These are phyloP conservation scores for Rubia balearica DNA, from an alignment of 305 asterid genomes.

Conservation along the genomic window DNA sequence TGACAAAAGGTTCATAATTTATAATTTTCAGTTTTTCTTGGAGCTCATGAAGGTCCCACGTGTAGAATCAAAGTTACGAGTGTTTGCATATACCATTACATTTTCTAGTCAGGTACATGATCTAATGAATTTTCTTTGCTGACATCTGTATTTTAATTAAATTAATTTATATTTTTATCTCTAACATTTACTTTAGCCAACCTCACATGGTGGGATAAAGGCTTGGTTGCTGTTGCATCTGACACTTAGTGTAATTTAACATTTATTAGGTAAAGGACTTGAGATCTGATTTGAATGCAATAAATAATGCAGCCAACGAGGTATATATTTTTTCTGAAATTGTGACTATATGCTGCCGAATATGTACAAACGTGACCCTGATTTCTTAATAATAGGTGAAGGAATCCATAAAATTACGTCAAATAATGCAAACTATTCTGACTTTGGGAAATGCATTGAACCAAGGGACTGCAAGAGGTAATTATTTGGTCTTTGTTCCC, in stretches of 20 bases:
- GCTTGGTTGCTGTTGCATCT: not conserved
- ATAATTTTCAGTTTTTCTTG: constrained; percentile 75
- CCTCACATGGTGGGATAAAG: not conserved
- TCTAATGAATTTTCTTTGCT: constrained; percentile 19
- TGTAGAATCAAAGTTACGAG: constrained; percentile 95
- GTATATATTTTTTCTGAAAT: constrained; percentile 31
- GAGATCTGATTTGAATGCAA: constrained; percentile 59
- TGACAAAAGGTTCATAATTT: constrained; percentile 20
- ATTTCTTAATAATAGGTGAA: constrained; percentile 55
- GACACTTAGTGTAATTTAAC: constrained; percentile 12
- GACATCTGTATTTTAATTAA: constrained; percentile 18
- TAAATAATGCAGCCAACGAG: constrained; percentile 86
- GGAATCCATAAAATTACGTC: constrained; percentile 77
- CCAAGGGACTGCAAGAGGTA: constrained; percentile 99
- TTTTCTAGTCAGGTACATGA: constrained; percentile 73
- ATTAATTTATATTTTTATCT: not conserved
- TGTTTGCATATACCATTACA: constrained; percentile 86
- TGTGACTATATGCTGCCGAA: constrained; percentile 17
- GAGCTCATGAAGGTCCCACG: constrained; percentile 99
- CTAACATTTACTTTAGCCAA: constrained; percentile 14
- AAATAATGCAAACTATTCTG: constrained; percentile 96
- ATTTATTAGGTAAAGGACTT: constrained; percentile 73
- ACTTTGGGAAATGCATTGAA: constrained; percentile 95
- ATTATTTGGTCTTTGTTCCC: constrained; percentile 13
- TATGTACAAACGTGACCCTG: constrained; percentile 19